Evolutionary conservation across 1,284 basidiomycete species (phyloP).

Genomic region (Tilletia caries): DNA sequence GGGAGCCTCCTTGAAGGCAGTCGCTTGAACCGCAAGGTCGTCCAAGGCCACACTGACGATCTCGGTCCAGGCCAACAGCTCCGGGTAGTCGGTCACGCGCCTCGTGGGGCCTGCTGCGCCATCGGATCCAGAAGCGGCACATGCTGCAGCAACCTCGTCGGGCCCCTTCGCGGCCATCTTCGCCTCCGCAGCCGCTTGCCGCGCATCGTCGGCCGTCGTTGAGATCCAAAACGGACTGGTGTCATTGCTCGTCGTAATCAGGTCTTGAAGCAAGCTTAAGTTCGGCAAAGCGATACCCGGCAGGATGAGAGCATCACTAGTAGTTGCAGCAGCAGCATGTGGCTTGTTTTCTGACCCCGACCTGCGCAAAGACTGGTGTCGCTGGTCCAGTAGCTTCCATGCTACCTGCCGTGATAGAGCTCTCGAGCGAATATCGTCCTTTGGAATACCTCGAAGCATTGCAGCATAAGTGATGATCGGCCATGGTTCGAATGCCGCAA

Average conservation of each 20-base stretch:
- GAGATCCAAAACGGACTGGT: slow-evolving; percentile 8
- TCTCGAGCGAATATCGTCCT: neutral
- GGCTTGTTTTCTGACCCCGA: neutral
- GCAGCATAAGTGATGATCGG: neutral
- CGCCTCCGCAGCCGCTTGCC: neutral
- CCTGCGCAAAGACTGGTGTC: neutral
- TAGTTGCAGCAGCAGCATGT: too few relatives aligned
- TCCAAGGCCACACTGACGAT: neutral
- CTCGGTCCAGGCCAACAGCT: slow-evolving; percentile 1
- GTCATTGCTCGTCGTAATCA: neutral
- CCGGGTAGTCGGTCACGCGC: neutral
- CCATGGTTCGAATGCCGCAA: neutral
- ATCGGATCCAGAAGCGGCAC: neutral
- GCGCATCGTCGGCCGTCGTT: neutral
- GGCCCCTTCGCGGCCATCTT: neutral
- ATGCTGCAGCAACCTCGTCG: neutral
- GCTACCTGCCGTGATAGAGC: neutral
- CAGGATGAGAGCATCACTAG: neutral
- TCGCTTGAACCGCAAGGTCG: slow-evolving; percentile 1
- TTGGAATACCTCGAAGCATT: neutral
- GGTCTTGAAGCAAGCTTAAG: neutral
- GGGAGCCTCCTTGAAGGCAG: neutral
- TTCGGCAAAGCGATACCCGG: neutral
- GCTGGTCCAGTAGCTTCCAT: neutral
- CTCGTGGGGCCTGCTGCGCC: neutral